Percentiles rank a stretch among this genome's conserved stretches.
phyloP scores from a whole-genome alignment of 805 yeast species.

The Kluyveromyces nonfermentans region DNA sequence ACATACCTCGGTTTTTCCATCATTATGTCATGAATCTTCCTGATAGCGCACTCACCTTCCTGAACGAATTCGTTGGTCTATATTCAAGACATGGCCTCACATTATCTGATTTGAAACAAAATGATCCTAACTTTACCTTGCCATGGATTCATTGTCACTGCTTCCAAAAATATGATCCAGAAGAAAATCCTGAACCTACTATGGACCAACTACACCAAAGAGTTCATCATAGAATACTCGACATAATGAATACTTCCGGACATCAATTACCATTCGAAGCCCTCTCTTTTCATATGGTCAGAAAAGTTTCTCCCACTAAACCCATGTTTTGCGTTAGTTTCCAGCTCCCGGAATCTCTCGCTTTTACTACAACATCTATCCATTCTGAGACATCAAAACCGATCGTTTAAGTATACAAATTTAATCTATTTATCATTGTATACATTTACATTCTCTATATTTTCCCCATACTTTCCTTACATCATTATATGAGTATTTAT shows the following conservation, averaged over 20 bases:
- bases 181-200: constrained; percentile 56
- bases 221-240: constrained; percentile 44
- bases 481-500: no score
- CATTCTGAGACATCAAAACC: no score
- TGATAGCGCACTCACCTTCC: constrained; percentile 78
- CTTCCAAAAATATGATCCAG: constrained; percentile 78
- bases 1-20: constrained; percentile 26
- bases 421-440: not conserved
- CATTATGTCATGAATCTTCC: constrained; percentile 96
- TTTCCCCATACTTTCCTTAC: no score
- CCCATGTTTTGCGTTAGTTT: constrained; percentile 91
- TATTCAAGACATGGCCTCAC: constrained; percentile 30
- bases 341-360: constrained; percentile 57
- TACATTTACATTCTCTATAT: no score
- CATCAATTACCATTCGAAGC: constrained; percentile 38
- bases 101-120: constrained; percentile 24
- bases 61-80: constrained; percentile 69
- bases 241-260: constrained; percentile 37
- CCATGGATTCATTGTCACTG: constrained; percentile 86
- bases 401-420: not conserved
- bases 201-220: constrained; percentile 59
- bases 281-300: constrained; percentile 67
- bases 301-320: constrained; percentile 94
- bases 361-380: no score
- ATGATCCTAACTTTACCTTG: constrained; percentile 41